Base-by-base conservation (phyloP, 257 asterid species). In the Cynanchum wilfordii region DNA sequence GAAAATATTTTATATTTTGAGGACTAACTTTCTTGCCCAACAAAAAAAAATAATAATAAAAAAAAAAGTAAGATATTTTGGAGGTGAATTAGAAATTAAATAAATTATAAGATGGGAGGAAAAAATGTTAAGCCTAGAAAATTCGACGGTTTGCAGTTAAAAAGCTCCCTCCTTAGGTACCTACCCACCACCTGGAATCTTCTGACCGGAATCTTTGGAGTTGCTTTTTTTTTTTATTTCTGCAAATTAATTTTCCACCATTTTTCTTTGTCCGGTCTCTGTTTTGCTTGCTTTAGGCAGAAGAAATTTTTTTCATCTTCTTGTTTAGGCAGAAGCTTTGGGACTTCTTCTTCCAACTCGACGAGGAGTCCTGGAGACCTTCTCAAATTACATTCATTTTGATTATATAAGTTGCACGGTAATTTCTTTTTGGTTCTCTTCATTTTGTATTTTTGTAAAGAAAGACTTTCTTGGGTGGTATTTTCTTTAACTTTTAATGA, bases 161-260 rank as follows among this genome's bases (percentile, higher is more conserved):
- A 63, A 33, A 33, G 38, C 38, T 33, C 68, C 24, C 24, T 29
- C 67, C 12, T 4, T 2, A 27, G 3, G 52, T 24, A 11, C 25
- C 7, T 1, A 36, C 68, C 19, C 15, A 44, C n/a, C 7, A 52
- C 57, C 57, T 19, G 57, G 68, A 64, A 36, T 64, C 50, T 64
- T 15, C 27, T 36, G 50, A 36, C 78, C 79, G 67, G 69, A 60
- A 51, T 76, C 56, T 62, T 54, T 62, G 79, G 75, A 49, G 50
- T 2, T 56, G 73, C 73, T 29, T 33, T 33, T 33, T 33, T 2
- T 33, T 33, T 33, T 33, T 1, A n/a, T 33, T 42, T 3, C 57
- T 40, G 10, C 71, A 16, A 30, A 51, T 59, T 59, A 42, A 1
- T 33, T 33, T 22, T 58, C 11, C 65, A 9, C 47, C 25, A 10